A percentile compares a stretch with the other conserved stretches of the same genome.
Conservation (phyloP, 2,329 filamentous ascomycete genomes). For the Pezicula radicicola region DNA sequence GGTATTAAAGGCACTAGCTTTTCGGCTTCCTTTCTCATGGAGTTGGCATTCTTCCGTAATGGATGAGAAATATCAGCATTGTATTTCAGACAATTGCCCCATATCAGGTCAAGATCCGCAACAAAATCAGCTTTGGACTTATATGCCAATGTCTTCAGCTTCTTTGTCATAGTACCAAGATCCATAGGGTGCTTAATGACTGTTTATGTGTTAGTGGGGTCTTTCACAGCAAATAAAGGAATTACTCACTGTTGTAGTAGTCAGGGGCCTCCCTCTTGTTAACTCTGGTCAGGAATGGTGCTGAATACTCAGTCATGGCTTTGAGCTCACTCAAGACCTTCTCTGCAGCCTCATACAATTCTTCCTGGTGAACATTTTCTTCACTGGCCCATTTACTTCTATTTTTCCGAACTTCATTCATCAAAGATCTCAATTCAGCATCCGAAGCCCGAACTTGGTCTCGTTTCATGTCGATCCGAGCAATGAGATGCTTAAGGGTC, state of each 20-base stretch:
- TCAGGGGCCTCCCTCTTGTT: slow-evolving; percentile 97
- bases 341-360: slow-evolving; percentile 93
- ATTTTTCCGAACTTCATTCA: slow-evolving; percentile 97
- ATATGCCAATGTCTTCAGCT: slow-evolving; percentile 76
- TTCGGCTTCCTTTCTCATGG: slow-evolving; percentile 96
- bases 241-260: slow-evolving; percentile 78
- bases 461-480: slow-evolving; percentile 89
- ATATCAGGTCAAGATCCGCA: slow-evolving; percentile 88
- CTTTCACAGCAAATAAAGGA: neutral
- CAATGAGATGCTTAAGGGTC: slow-evolving; percentile 95
- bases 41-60: slow-evolving; percentile 86
- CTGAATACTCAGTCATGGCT: slow-evolving; percentile 94
- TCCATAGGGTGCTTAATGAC: slow-evolving; percentile 98
- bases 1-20: slow-evolving; percentile 94
- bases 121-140: slow-evolving; percentile 95
- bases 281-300: slow-evolving; percentile 89
- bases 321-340: slow-evolving; percentile 97
- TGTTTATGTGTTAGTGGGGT: slow-evolving; percentile 44
- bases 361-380: slow-evolving; percentile 95
- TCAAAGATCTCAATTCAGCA: slow-evolving; percentile 83
- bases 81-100: slow-evolving; percentile 95
- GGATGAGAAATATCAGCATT: slow-evolving; percentile 88
- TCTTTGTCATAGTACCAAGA: slow-evolving; percentile 96
- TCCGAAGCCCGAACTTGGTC: slow-evolving; percentile 89
- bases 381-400: slow-evolving; percentile 98